A percentile compares a stretch with the other conserved stretches of the same genome.
Conservation (phyloP, 306 rosid genomes). For the Erythrophleum fordii region DNA sequence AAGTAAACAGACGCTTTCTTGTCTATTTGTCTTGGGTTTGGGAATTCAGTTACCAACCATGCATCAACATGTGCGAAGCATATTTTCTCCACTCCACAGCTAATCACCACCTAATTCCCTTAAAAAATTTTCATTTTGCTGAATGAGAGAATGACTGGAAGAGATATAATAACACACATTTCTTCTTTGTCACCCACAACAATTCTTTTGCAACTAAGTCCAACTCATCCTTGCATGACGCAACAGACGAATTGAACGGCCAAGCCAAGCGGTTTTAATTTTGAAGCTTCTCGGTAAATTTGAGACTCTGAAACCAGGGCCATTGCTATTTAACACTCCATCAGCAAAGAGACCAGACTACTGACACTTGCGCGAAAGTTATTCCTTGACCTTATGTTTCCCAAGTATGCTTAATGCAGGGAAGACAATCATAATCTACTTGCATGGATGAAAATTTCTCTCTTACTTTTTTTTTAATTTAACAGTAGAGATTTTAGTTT, state of each 20-base stretch:
- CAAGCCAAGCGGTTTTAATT: not conserved
- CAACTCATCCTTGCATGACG: not conserved
- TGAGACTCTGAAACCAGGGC: not conserved
- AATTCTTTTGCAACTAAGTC: not conserved
- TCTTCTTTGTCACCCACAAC: not conserved
- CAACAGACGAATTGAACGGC: not conserved
- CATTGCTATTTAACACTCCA: not conserved
- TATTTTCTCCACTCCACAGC: constrained; percentile 1
- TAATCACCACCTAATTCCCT: constrained; percentile 3
- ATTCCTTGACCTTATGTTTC: no score
- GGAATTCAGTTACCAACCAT: constrained; percentile 34
- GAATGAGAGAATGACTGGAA: not conserved
- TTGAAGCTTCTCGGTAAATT: not conserved
- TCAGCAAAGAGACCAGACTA: not conserved
- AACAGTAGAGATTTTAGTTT: not conserved
- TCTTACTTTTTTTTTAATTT: no score
- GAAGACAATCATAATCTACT: not conserved
- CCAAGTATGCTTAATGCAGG: no score
- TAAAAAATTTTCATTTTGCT: not conserved
- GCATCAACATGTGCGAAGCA: constrained; percentile 6
- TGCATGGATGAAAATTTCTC: not conserved
- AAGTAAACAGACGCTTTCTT: constrained; percentile 15
- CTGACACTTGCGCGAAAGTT: not conserved
- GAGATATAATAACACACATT: not conserved
- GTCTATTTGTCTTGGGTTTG: not conserved